A percentile compares a stretch with the other conserved stretches of the same genome.
Evolutionary conservation across 176 grass and related monocot genomes (phyloP).

Genomic region (Typha latifolia): DNA sequence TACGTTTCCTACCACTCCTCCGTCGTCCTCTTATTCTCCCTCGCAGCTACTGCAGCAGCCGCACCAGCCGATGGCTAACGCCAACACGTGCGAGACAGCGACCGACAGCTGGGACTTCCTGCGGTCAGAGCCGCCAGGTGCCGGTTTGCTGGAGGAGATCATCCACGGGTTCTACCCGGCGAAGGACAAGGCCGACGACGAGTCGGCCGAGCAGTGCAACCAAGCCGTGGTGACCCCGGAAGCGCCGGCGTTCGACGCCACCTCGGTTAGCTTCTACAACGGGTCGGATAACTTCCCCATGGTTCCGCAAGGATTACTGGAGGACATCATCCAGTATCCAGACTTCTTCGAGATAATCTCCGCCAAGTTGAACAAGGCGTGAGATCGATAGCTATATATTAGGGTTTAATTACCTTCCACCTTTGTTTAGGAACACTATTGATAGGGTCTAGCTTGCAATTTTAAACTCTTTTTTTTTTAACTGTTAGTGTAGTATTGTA

Average conservation of each 20-base stretch:
- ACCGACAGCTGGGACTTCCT: slow-evolving; percentile 42
- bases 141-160: slow-evolving; percentile 70
- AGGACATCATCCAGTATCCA: slow-evolving; percentile 71
- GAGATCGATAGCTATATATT: too few species aligned
- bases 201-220: not conserved
- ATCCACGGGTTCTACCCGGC: slow-evolving; percentile 58
- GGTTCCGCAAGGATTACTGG: slow-evolving; percentile 45
- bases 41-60: not conserved
- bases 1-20: not conserved
- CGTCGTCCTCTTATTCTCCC: too few species aligned
- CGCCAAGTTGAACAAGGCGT: slow-evolving; percentile 17
- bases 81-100: not conserved
- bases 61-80: not conserved
- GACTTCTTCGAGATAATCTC: slow-evolving; percentile 39
- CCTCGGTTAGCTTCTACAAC: not conserved
- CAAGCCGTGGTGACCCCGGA: not conserved
- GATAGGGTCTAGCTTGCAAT: too few species aligned
- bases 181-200: slow-evolving; percentile 6
- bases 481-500: too few species aligned
- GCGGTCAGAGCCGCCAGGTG: slow-evolving; percentile 40
- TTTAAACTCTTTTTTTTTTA: too few species aligned
- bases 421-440: too few species aligned
- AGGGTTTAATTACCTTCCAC: too few species aligned
- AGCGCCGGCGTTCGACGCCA: not conserved
- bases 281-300: slow-evolving; percentile 13